Base-by-base conservation (phyloP, 2,329 filamentous ascomycete species). In the Sphaerulina populicola region DNA sequence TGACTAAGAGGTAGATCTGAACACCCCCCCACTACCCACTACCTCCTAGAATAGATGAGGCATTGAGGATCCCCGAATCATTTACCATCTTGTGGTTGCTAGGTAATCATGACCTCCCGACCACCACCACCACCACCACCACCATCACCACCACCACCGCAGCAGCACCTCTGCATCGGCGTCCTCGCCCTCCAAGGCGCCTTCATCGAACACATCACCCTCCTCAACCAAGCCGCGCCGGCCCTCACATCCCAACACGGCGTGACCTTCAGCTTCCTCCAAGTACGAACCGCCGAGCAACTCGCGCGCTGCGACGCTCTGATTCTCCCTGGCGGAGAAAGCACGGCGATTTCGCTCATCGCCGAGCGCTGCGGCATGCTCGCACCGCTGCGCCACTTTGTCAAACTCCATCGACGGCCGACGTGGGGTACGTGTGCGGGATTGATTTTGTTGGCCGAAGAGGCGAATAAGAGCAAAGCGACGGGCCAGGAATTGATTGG, bases 391-490 rank as follows among this genome's bases (percentile, higher is more conserved):
- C 76, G 88, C 47, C 79, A 90, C 30, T 98, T 95, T 69, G 90
- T 97, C 64, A 95, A 95, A 83, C 74, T 86, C 37, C 73, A 81
- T 47, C 81, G 85, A 59, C 89, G 86, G 61, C 90, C 90, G 9
- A 87, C 86, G 21, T 98, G 91, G 91, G 93, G 93, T 51, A 97
- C 93, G 15, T 98, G 93, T 68, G 93, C 93, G 10, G 93, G 93
- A 8, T 78, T 97, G 51, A 96, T 98, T 60, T 74, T 97, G 44
- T 82, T 98, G 44, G 85, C 89, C 1, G 86, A 95, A 64, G 82
- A 85, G 52, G 91, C 89, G 44, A 94, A 91, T 67, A 80, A 84
- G 56, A 89, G 87, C 35, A 97, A 96, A 68, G 83, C 86, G 63
- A 89, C 88, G 39, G 91, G 91, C 0, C 93, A 97, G 69, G 88